A percentile compares a stretch with the other conserved stretches of the same genome.
Conservation (phyloP, 345 rosid species). For the Moricandia moricandioides region DNA sequence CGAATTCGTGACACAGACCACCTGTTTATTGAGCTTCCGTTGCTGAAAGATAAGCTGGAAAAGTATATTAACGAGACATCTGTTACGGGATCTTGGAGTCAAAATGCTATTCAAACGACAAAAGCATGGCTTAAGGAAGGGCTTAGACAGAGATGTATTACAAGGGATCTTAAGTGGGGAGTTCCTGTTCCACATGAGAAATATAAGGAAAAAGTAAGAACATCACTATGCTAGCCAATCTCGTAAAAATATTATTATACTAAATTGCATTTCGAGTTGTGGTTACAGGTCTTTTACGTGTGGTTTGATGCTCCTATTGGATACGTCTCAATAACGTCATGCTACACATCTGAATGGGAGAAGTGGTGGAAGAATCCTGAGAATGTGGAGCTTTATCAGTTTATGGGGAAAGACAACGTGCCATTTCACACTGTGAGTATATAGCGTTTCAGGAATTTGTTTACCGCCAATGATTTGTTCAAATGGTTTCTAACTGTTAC, state of each 20-base stretch:
- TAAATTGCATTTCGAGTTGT: background rate
- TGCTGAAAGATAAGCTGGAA: constrained; percentile 66
- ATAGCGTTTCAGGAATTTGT: background rate
- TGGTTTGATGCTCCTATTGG: constrained; percentile 99
- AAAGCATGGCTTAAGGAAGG: constrained; percentile 94
- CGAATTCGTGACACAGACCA: constrained; percentile 72
- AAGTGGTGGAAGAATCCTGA: constrained; percentile 99
- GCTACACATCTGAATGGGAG: constrained; percentile 96
- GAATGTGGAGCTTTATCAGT: constrained; percentile 91
- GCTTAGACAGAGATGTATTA: constrained; percentile 77
- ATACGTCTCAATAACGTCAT: constrained; percentile 84
- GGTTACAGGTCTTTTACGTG: constrained; percentile 82
- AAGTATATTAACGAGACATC: constrained; percentile 66
- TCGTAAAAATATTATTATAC: background rate
- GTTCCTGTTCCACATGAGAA: constrained; percentile 94
- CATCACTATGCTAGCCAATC: background rate
- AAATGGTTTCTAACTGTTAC: background rate
- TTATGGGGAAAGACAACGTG: constrained; percentile 97
- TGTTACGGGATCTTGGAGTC: constrained; percentile 89
- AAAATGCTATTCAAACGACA: constrained; percentile 87
- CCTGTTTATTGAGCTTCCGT: constrained; percentile 94
- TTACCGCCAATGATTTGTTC: background rate
- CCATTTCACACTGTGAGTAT: constrained; percentile 93
- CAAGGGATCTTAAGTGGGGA: constrained; percentile 99
- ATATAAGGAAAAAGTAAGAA: constrained; percentile 64